Conservation (phyloP, 2,329 filamentous ascomycete genomes). For the Alternaria burnsii region DNA sequence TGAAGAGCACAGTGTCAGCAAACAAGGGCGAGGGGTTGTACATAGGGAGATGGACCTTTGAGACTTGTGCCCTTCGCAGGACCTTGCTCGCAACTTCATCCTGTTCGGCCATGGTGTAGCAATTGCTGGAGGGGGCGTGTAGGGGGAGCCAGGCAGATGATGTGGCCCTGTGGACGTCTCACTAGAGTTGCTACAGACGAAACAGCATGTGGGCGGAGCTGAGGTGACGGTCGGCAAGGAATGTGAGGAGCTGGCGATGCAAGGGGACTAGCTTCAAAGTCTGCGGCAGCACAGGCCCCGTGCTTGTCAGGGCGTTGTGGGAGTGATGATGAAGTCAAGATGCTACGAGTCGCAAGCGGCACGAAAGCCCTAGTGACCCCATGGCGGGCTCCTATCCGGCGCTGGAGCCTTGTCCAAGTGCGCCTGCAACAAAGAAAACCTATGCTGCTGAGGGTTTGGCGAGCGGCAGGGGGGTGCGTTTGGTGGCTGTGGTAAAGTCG, state of each 20-base stretch:
- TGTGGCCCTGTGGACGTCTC: constrained; percentile 37
- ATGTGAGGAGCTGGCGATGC: constrained; percentile 35
- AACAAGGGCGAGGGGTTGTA: constrained; percentile 26
- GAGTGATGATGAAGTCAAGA: constrained; percentile 15
- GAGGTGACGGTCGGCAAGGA: constrained; percentile 39
- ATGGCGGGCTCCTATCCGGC: constrained; percentile 21
- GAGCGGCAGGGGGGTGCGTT: constrained; percentile 21
- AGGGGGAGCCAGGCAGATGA: constrained; percentile 17
- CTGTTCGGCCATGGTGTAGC: constrained; percentile 45
- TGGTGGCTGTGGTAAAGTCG: constrained; percentile 10
- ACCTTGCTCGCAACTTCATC: constrained; percentile 55
- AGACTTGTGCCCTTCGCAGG: constrained; percentile 54
- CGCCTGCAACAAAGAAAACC: constrained; percentile 22
- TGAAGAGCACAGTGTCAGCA: constrained; percentile 54
- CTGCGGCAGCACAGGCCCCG: constrained; percentile 38
- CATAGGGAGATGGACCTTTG: constrained; percentile 46
- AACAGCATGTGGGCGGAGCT: constrained; percentile 40
- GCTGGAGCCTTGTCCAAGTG: constrained; percentile 32
- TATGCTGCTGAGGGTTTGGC: constrained; percentile 21
- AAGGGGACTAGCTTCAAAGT: constrained; percentile 37
- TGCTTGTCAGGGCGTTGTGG: constrained; percentile 23
- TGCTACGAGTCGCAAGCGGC: constrained; percentile 16
- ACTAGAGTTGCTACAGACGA: constrained; percentile 36
- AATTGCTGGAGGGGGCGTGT: constrained; percentile 11
- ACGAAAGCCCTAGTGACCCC: constrained; percentile 13